Conservation (phyloP, 768 basidiomycete genomes). For the Lactarius pseudohatsudake region DNA sequence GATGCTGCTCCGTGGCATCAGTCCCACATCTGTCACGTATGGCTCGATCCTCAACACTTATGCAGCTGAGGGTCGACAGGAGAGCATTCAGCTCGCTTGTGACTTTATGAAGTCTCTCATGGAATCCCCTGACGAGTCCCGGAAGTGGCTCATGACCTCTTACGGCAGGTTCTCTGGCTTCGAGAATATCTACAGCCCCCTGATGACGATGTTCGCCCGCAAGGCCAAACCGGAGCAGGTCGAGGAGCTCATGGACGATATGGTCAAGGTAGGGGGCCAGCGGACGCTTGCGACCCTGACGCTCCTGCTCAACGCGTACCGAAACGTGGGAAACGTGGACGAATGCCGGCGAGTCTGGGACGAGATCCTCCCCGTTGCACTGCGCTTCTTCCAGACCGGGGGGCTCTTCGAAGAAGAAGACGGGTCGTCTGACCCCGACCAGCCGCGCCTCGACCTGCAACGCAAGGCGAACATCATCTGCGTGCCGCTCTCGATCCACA, state of each 20-base stretch:
- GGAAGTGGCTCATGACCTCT: slow-evolving; percentile 42
- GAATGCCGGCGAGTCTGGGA: slow-evolving; percentile 66
- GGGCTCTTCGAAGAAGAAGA: slow-evolving; percentile 37
- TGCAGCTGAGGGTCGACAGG: slow-evolving; percentile 46
- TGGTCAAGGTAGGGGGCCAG: slow-evolving; percentile 52
- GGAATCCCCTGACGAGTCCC: slow-evolving; percentile 36
- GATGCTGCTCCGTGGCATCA: slow-evolving; percentile 64
- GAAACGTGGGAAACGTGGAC: slow-evolving; percentile 54
- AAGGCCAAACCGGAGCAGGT: slow-evolving; percentile 50
- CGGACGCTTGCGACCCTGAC: slow-evolving; percentile 62
- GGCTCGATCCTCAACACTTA: slow-evolving; percentile 65
- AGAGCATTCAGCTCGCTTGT: slow-evolving; percentile 60
- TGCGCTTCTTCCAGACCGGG: slow-evolving; percentile 40
- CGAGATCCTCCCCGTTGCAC: slow-evolving; percentile 59
- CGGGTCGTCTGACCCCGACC: slow-evolving; percentile 30
- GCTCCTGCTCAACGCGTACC: slow-evolving; percentile 70
- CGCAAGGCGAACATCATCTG: slow-evolving; percentile 61
- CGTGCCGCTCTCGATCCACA: slow-evolving; percentile 76
- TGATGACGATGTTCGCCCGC: slow-evolving; percentile 53
- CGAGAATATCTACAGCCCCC: slow-evolving; percentile 58
- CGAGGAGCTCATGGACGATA: slow-evolving; percentile 54
- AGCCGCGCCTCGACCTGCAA: slow-evolving; percentile 25
- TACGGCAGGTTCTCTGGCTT: slow-evolving; percentile 46
- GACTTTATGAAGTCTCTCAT: slow-evolving; percentile 59
- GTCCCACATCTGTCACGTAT: slow-evolving; percentile 69